Percentiles rank a stretch among this genome's conserved stretches.
Conservation (phyloP, 1,139 yeast species). For the Scheffersomyces segobiensis region DNA sequence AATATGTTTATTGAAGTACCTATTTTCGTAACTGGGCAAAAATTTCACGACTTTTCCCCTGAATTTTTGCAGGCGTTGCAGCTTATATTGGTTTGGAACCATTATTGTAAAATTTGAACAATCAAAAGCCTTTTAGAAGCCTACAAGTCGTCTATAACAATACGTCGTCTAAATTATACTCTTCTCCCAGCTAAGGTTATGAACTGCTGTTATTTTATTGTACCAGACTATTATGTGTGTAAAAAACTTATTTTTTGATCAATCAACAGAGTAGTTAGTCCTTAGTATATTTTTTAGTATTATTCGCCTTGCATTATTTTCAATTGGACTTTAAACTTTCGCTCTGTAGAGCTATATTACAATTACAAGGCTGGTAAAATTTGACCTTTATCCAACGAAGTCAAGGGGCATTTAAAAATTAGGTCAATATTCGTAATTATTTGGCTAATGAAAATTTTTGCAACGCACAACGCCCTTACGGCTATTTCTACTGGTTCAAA, state of each 20-base stretch:
- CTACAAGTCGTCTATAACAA: not conserved
- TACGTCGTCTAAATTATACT: not conserved
- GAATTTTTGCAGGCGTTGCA: not conserved
- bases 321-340: not conserved
- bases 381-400: not conserved
- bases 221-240: not conserved
- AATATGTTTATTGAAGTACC: not conserved
- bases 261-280: not conserved
- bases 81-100: not conserved
- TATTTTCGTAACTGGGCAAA: not conserved
- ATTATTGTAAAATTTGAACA: not conserved
- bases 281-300: not conserved
- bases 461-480: not conserved
- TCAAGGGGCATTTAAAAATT: not conserved
- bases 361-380: not conserved
- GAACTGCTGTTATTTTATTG: not conserved
- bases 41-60: not conserved
- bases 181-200: not conserved
- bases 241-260: not conserved
- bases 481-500: conserved; percentile 6
- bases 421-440: not conserved
- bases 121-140: not conserved
- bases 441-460: not conserved
- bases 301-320: not conserved
- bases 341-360: not conserved